phyloP scores from a whole-genome alignment of 1,139 yeast species.

The Scheffersomyces stambukii region DNA sequence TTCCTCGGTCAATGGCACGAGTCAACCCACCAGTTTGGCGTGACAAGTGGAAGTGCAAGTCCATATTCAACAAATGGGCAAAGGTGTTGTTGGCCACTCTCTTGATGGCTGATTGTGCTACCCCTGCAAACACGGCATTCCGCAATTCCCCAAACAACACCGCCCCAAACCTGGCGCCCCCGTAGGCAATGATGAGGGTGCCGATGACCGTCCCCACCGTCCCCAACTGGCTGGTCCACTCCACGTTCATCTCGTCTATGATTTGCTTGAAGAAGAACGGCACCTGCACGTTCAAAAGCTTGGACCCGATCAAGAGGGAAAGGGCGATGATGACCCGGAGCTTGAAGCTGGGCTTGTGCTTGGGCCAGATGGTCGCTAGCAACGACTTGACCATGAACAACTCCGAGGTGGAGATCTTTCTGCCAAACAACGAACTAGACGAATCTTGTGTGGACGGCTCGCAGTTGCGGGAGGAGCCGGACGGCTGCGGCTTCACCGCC shows the following conservation, averaged over 20 bases:
- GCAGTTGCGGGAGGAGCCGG: too few relatives aligned
- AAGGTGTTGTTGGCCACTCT: constrained; percentile 88
- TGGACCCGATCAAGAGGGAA: constrained; percentile 68
- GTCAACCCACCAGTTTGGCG: constrained; percentile 96
- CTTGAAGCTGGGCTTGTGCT: constrained; percentile 64
- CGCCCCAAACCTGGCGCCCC: constrained; percentile 92
- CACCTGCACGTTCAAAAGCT: constrained; percentile 86
- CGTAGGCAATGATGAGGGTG: constrained; percentile 80
- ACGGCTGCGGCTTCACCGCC: too few relatives aligned
- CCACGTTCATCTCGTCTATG: constrained; percentile 89
- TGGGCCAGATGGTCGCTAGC: constrained; percentile 86
- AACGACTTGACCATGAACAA: constrained; percentile 59
- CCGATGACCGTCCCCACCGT: constrained; percentile 61
- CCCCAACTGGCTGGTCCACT: constrained; percentile 68
- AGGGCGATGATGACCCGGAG: constrained; percentile 75
- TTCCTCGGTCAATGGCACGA: constrained; percentile 95
- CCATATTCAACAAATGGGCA: constrained; percentile 75
- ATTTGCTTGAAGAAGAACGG: constrained; percentile 91
- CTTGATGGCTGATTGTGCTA: constrained; percentile 92
- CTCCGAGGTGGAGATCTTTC: constrained; percentile 44
- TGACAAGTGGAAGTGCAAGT: constrained; percentile 83
- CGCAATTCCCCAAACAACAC: constrained; percentile 90
- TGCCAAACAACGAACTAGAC: constrained; percentile 23
- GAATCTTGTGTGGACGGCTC: too few relatives aligned
- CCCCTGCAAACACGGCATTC: constrained; percentile 92